Percentiles rank a stretch among this genome's conserved stretches.
phyloP scores from a whole-genome alignment of 192 early-diverging fungal genomes.

The Gaertneriomyces semiglobifer region DNA sequence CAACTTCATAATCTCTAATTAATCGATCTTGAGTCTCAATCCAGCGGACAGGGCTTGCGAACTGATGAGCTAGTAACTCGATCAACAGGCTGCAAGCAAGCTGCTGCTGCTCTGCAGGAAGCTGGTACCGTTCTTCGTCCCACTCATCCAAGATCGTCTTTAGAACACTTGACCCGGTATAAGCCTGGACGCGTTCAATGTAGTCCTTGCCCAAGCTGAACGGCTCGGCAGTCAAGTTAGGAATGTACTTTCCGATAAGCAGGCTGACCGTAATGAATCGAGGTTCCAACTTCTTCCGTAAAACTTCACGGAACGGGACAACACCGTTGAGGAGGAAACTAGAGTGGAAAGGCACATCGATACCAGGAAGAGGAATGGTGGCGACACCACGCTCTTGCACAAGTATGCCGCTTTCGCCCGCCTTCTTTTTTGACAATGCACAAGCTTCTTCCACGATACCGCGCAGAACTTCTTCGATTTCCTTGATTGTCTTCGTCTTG shows the following conservation, averaged over 20 bases:
- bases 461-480: constrained; percentile 76
- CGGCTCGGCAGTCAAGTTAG: constrained; percentile 88
- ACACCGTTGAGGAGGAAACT: constrained; percentile 89
- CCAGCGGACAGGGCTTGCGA: constrained; percentile 92
- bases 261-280: constrained; percentile 76
- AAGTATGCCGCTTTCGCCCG: constrained; percentile 57
- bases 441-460: constrained; percentile 72
- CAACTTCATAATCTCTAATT: constrained; percentile 76
- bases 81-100: constrained; percentile 81
- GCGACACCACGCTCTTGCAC: constrained; percentile 81
- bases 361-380: constrained; percentile 85
- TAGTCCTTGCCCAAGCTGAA: constrained; percentile 77
- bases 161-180: constrained; percentile 74
- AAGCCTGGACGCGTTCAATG: constrained; percentile 64
- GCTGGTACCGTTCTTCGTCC: constrained; percentile 64
- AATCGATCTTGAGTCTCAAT: constrained; percentile 88
- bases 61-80: constrained; percentile 89
- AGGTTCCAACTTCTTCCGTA: constrained; percentile 80
- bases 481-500: constrained; percentile 77
- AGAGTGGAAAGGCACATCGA: constrained; percentile 98
- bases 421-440: constrained; percentile 65
- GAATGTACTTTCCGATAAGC: constrained; percentile 86
- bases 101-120: constrained; percentile 79
- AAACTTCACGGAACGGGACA: constrained; percentile 83
- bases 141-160: constrained; percentile 75